Percentiles rank a stretch among this genome's conserved stretches.
These are phyloP conservation scores for Pleurotus tuoliensis DNA, from an alignment of 768 basidiomycete species.

Conservation along the genomic window DNA sequence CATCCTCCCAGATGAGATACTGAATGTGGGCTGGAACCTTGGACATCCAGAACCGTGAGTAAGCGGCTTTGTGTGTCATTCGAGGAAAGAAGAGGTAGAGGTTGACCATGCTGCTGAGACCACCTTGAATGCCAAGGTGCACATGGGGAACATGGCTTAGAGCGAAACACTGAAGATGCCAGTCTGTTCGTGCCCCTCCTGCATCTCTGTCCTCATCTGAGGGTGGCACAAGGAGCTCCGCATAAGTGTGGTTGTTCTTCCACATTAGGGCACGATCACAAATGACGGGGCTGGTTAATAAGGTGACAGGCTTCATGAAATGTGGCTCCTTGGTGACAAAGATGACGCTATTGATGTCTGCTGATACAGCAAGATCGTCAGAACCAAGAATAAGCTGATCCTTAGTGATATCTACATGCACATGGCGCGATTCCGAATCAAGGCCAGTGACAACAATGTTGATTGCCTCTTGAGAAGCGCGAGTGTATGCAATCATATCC, in stretches of 20 bases:
- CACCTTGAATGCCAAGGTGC: constrained; percentile 12
- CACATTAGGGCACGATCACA: constrained; percentile 10
- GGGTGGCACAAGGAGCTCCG: constrained; percentile 11
- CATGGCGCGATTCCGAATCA: constrained; percentile 1
- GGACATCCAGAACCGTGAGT: constrained; percentile 7
- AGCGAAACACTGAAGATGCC: neutral
- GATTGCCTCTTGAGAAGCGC: neutral
- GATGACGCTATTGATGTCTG: constrained; percentile 14
- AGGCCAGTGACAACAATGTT: constrained; percentile 12
- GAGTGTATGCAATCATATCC: constrained; percentile 8
- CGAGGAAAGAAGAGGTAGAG: constrained; percentile 16
- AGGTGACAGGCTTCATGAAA: constrained; percentile 4
- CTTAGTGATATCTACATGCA: constrained; percentile 7
- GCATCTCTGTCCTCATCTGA: neutral
- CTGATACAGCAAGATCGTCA: neutral
- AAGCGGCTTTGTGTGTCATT: constrained; percentile 13
- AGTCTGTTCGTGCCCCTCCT: constrained; percentile 7
- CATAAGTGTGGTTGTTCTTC: constrained; percentile 15
- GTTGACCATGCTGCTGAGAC: constrained; percentile 7
- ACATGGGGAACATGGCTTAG: constrained; percentile 15
- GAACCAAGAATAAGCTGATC: constrained; percentile 2
- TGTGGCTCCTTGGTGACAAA: constrained; percentile 8
- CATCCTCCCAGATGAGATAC: constrained; percentile 10
- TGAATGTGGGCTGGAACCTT: constrained; percentile 11
- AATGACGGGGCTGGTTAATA: constrained; percentile 9